Evolutionary conservation across 169 alveolate species (phyloP), one percentile per base, ranked within the genome.

Genomic region (Plasmodium gaboni): DNA sequence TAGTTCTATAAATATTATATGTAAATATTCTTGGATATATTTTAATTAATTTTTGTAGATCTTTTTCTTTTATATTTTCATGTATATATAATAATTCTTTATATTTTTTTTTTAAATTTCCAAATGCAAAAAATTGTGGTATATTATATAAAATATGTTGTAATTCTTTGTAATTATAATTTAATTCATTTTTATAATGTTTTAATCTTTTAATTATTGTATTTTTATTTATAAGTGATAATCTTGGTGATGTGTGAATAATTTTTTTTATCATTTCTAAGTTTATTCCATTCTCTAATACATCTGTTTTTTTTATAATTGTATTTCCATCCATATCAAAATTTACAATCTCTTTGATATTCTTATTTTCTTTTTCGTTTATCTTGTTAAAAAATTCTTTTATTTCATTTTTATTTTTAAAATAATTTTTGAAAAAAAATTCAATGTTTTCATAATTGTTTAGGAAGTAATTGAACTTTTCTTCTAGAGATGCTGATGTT

Each of bases 21-120:
- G 93, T 67, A 69, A 94, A 87, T 50, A 94, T 55, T 64, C 87
- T 88, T 10, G 96, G 96, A 64, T 87, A 72, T 22, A 26, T 51
- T 59, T 86, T 86, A 10, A 92, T 93, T 55, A 94, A 53, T 44
- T 61, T 44, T 2, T 89, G 64, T 67, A 94, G 88, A n/a, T 86
- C 94, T 28, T 90, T 68, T 51, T 86, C 92, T 70, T 86, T 55
- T 65, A 86, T 86, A 0, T 50, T 44, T 71, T 86, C 78, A 44
- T 86, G 78, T 10, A 86, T 38, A 64, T 86, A 28, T 71, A 86
- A 73, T 65, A 86, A 46, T 28, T 86, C 92, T 13, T 86, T 86
- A 59, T 70, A 86, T 86, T 86, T 86, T 38, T 24, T 86, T 71
- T 86, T 86, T 71, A 86, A 71, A 70, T 86, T 86, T 46, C 92